Percentiles rank a stretch among this genome's conserved stretches.
These are phyloP conservation scores for Conringia planisiliqua DNA, from an alignment of 345 rosid species.

Conservation along the genomic window DNA sequence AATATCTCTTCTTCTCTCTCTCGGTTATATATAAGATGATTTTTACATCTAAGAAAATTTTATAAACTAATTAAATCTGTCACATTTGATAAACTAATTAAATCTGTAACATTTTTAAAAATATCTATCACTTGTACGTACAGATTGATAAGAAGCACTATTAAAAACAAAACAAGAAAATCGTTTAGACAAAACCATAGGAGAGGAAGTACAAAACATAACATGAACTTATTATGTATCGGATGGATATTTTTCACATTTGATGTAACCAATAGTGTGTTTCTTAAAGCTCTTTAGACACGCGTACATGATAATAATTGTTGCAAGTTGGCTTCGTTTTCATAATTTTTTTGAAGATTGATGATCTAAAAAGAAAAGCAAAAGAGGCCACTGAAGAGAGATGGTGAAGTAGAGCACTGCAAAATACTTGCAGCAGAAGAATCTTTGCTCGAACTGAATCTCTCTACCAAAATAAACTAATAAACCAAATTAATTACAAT, in stretches of 20 bases:
- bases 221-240: not conserved
- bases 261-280: not conserved
- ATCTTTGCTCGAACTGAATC: slow-evolving; percentile 14
- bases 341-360: not conserved
- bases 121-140: not conserved
- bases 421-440: slow-evolving; percentile 14
- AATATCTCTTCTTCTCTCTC: not conserved
- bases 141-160: not conserved
- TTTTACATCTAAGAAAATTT: no score
- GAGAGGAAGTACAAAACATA: no score
- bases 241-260: not conserved
- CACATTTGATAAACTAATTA: not conserved
- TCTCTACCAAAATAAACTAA: slow-evolving; percentile 22
- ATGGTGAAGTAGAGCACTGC: not conserved
- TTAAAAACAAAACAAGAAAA: no score
- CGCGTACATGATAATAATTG: no score
- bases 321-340: not conserved
- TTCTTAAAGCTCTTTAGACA: not conserved
- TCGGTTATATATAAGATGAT: not conserved
- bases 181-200: no score
- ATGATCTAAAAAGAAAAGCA: not conserved
- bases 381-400: not conserved
- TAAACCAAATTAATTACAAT: slow-evolving; percentile 53
- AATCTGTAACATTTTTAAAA: not conserved
- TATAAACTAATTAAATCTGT: not conserved